Percentiles rank a stretch among this genome's conserved stretches.
These are phyloP conservation scores for Cladophialophora psammophila DNA, from an alignment of 2,329 filamentous ascomycete species.

Conservation along the genomic window DNA sequence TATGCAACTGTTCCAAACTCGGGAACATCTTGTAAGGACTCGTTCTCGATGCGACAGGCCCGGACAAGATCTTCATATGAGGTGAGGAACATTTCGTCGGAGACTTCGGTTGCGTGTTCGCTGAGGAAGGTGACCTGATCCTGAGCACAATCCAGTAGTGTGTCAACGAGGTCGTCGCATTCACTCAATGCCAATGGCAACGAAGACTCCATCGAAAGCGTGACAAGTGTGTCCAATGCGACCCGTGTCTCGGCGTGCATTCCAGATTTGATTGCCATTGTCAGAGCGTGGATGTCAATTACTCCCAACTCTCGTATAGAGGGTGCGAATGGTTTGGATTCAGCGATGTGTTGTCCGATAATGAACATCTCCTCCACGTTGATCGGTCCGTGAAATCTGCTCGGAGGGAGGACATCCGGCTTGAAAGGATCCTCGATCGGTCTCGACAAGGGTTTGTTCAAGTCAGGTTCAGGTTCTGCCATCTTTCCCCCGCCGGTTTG, in stretches of 20 bases:
- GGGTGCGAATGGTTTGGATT: slow-evolving; percentile 77
- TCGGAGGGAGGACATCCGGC: slow-evolving; percentile 52
- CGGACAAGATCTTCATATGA: slow-evolving; percentile 89
- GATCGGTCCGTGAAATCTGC: slow-evolving; percentile 74
- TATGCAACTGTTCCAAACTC: slow-evolving; percentile 79
- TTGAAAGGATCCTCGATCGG: slow-evolving; percentile 56
- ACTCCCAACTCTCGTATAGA: slow-evolving; percentile 78
- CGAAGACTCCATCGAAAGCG: slow-evolving; percentile 70
- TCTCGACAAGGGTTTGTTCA: slow-evolving; percentile 46
- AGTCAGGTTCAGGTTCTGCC: slow-evolving; percentile 44
- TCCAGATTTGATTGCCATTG: slow-evolving; percentile 86
- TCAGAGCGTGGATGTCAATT: slow-evolving; percentile 89
- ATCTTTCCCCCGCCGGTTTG: slow-evolving; percentile 42
- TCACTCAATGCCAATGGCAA: slow-evolving; percentile 72
- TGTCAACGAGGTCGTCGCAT: slow-evolving; percentile 88
- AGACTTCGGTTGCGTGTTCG: slow-evolving; percentile 83
- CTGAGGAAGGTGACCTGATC: slow-evolving; percentile 84
- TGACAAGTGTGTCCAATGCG: slow-evolving; percentile 82
- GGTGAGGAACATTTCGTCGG: slow-evolving; percentile 81
- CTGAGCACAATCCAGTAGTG: slow-evolving; percentile 87
- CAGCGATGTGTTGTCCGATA: slow-evolving; percentile 71
- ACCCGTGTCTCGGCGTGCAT: slow-evolving; percentile 88
- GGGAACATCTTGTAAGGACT: slow-evolving; percentile 73
- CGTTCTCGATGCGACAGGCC: slow-evolving; percentile 76
- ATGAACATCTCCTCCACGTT: slow-evolving; percentile 70